Conservation (phyloP, 192 early-diverging fungal genomes). For the Phycomyces blakesleeanus region DNA sequence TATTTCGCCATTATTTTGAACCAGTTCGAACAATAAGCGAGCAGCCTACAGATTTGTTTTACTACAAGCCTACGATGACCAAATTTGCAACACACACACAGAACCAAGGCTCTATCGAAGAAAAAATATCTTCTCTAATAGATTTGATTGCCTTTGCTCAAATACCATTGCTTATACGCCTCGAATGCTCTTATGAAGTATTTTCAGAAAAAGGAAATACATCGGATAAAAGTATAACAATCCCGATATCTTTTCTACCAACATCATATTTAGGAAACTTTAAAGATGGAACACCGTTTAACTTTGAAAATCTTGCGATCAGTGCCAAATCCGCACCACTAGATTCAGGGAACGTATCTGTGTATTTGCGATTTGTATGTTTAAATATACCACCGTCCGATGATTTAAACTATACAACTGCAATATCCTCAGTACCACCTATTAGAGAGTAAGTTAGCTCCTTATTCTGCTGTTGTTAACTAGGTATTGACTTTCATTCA, state of each 20-base stretch:
- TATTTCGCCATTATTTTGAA: constrained; percentile 57
- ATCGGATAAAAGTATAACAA: background rate
- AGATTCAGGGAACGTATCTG: background rate
- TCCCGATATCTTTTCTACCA: constrained; percentile 4
- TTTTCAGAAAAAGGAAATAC: background rate
- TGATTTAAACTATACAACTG: constrained; percentile 21
- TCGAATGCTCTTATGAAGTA: constrained; percentile 56
- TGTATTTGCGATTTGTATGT: constrained; percentile 49
- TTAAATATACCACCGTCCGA: constrained; percentile 49
- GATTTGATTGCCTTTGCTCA: constrained; percentile 54
- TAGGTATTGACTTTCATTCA: background rate
- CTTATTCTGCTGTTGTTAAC: background rate
- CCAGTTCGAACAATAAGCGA: constrained; percentile 35
- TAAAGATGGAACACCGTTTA: background rate
- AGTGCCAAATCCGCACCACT: background rate
- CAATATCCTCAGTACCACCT: background rate
- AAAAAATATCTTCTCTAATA: constrained; percentile 24
- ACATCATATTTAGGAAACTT: background rate
- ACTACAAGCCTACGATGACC: constrained; percentile 52
- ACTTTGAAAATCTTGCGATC: background rate
- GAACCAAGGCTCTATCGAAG: background rate
- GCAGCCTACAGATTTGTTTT: constrained; percentile 49
- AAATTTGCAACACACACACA: constrained; percentile 19
- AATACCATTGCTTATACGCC: constrained; percentile 59
- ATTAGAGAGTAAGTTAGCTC: constrained; percentile 6